Evolutionary conservation across 2,329 filamentous ascomycete species (phyloP).

Genomic region (Atkinsonella texensis): DNA sequence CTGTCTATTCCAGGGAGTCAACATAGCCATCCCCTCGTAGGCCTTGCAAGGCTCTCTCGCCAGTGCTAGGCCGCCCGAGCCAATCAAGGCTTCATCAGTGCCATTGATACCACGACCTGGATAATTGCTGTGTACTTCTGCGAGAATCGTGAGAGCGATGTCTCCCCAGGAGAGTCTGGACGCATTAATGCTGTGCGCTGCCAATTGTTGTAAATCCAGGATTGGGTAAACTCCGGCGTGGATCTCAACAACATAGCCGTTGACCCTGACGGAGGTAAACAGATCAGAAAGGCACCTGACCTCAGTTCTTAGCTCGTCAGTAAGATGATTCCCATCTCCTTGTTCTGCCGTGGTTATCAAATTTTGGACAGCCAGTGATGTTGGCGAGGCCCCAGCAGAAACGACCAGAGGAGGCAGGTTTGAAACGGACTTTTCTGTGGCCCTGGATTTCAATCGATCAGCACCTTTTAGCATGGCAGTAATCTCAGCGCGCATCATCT

Average conservation of each 20-base stretch:
- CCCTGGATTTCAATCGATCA: conserved; percentile 10
- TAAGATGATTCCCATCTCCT: conserved; percentile 1
- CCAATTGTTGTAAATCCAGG: conserved; percentile 69
- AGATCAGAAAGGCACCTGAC: conserved; percentile 11
- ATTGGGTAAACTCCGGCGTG: conserved; percentile 68
- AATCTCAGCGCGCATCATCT: conserved; percentile 20
- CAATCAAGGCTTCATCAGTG: conserved; percentile 53
- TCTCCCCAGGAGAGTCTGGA: conserved; percentile 36
- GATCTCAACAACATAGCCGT: conserved; percentile 45
- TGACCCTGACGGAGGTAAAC: conserved; percentile 17
- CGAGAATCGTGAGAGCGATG: conserved; percentile 56
- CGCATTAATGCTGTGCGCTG: conserved; percentile 47
- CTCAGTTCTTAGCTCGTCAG: conserved; percentile 11
- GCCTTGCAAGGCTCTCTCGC: conserved; percentile 63
- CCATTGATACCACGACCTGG: conserved; percentile 36
- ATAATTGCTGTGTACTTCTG: conserved; percentile 61
- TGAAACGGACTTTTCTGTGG: conserved; percentile 8
- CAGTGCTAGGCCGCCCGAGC: conserved; percentile 56
- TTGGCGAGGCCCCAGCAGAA: conserved; percentile 68
- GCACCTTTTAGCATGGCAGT: conserved; percentile 16
- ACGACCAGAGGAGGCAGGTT: conserved; percentile 25
- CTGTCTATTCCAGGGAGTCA: conserved; percentile 41
- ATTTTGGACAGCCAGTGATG: conserved; percentile 30
- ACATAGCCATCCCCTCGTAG: conserved; percentile 60
- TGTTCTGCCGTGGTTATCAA: conserved; percentile 7